A percentile compares a stretch with the other conserved stretches of the same genome.
phyloP scores from a whole-genome alignment of 177 flowering plant genomes.

The Telopea speciosissima region DNA sequence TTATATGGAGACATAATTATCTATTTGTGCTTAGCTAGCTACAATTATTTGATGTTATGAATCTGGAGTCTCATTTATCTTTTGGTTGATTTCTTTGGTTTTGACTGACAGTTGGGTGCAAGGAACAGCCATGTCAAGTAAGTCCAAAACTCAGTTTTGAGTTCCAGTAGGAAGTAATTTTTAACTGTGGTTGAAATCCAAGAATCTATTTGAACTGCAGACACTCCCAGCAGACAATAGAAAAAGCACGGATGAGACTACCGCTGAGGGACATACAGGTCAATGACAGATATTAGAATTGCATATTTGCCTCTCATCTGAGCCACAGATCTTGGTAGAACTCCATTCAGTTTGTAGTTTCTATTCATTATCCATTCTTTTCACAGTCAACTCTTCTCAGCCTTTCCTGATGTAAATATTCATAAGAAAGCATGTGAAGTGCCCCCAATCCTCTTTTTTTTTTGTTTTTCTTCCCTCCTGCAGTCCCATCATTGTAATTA shows the following conservation, averaged over 20 bases:
- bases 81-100: background rate
- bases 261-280: background rate
- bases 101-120: conserved; percentile 3
- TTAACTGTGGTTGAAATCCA: background rate
- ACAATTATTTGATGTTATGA: background rate
- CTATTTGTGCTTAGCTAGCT: background rate
- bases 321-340: no score
- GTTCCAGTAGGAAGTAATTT: background rate
- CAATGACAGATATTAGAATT: background rate
- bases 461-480: no score
- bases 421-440: no score
- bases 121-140: conserved; percentile 5
- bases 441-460: no score
- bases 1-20: background rate
- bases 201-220: conserved; percentile 1
- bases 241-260: background rate
- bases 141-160: background rate
- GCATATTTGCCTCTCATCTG: background rate
- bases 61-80: no score
- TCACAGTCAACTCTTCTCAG: background rate
- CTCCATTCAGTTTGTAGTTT: background rate
- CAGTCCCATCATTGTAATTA: background rate
- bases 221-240: background rate
- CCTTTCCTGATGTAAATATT: background rate
- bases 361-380: background rate